Evolutionary conservation across 1,284 basidiomycete genomes (phyloP), one percentile per base, ranked within the genome.

Genomic region (Tremellales sp.): DNA sequence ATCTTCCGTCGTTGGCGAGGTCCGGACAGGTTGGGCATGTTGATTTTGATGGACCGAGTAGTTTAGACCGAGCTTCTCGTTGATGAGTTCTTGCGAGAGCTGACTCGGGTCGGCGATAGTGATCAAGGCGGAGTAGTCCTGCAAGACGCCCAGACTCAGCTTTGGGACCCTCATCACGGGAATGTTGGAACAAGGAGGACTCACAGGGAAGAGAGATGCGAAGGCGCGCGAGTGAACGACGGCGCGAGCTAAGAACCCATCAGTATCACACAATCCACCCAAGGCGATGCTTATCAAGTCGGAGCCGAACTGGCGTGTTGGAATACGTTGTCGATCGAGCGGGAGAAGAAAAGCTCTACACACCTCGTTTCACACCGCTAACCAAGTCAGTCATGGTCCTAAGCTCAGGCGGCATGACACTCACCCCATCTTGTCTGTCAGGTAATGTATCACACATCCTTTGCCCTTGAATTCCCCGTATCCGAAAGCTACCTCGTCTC

Each of bases 121-220:
- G 36, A 64, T 54, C 7, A 68, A 48, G 3, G 67, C 64, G n/a
- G 62, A 59, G 47, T 71, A 65, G 48, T 71, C 65, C 67, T 69
- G 53, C 2, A 37, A n/a, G 12, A 19, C n/a, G n/a, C n/a, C n/a
- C 10, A 40, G 17, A 8, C 11, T 8, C 8, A 40, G 37, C 10
- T 12, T 40, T 11, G 37, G 21, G 22, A 25, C 19, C 15, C 5
- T 19, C 41, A 29, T n/a, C 12, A 15, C n/a, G 7, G 21, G 7
- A 19, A 23, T 39, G 39, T n/a, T 40, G 24, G 31, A 23, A 25
- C 24, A 24, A 39, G 12, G 26, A 29, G 10, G 26, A 55, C 64
- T 51, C 42, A 67, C 67, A 0, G 68, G 68, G 24, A 69, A 71
- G 24, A 68, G 50, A 10, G 53, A 53, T 6, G 67, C 67, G 12